Evolutionary conservation across 345 rosid genomes (phyloP), one percentile per base, ranked within the genome.

Genomic region (Salix udensis): DNA sequence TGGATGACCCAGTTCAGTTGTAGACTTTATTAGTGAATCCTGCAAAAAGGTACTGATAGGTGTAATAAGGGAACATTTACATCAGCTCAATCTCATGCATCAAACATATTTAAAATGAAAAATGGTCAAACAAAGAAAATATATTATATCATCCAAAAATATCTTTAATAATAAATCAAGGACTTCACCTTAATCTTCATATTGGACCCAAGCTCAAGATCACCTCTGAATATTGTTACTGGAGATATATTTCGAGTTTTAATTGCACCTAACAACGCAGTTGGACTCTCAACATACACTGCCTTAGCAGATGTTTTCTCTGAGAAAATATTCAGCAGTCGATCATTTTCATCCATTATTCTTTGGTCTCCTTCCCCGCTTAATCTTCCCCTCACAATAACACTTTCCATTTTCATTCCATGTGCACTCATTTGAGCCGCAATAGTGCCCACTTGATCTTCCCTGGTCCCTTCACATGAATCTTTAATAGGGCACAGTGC

Each of bases 191-290:
- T 92, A 77, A 96, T 91, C 85, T 86, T 93, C 94, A 93, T 76
- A 48, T 85, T 70, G 73, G 89, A 82, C 84, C 85, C 78, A 66
- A 93, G 83, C 85, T 96, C 98, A 84, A 93, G 91, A 71, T 88
- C 87, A 65, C 98, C 99, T 85, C 98, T 92, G 82, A 86, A 96
- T 70, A 92, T 34, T 46, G 99, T 91, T 74, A 90, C 93, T 37
- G 97, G 95, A 81, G 89, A 74, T 79, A 92, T 83, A 58, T 82
- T 86, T 76, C 97, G 89, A 2, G 97, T 96, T 83, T 83, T 88
- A 61, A 93, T 77, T 21, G 97, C 92, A 78, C 99, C 99, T 48
- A 89, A 81, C 76, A 96, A 85, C 74, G 97, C 90, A 71, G 82
- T 90, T 65, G 97, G 85, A 83, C 86, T 89, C 73, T 89, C 95